phyloP scores from a whole-genome alignment of 805 yeast species.

The Saccharomycopsis capsularis region DNA sequence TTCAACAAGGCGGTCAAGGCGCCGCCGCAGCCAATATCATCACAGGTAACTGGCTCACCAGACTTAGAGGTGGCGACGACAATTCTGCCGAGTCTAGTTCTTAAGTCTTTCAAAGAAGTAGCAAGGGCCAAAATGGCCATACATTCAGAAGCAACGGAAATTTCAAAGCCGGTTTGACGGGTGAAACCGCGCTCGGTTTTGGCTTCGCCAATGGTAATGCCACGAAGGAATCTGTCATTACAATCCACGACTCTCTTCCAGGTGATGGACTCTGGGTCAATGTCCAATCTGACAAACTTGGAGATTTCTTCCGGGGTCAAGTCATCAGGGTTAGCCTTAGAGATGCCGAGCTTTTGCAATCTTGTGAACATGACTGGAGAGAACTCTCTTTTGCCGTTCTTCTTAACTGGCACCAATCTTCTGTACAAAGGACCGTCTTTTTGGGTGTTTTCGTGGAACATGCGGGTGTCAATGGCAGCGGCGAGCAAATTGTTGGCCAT shows the following conservation, averaged over 20 bases:
- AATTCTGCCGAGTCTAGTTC: constrained; percentile 67
- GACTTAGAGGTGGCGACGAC: constrained; percentile 63
- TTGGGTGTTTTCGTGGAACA: constrained; percentile 77
- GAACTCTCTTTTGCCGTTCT: constrained; percentile 55
- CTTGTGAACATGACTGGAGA: constrained; percentile 62
- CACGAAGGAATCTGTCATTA: constrained; percentile 74
- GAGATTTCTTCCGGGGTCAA: constrained; percentile 62
- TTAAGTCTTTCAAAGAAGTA: constrained; percentile 60
- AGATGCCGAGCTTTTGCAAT: constrained; percentile 59
- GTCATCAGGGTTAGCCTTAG: constrained; percentile 64
- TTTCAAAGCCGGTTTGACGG: constrained; percentile 73
- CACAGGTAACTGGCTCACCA: constrained; percentile 74
- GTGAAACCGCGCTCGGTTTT: constrained; percentile 72
- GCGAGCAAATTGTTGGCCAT: constrained; percentile 76
- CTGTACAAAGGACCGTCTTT: constrained; percentile 63
- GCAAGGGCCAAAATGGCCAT: constrained; percentile 81
- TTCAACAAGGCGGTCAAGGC: constrained; percentile 75
- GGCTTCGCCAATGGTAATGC: constrained; percentile 72
- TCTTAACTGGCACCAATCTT: constrained; percentile 69
- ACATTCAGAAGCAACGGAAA: constrained; percentile 77
- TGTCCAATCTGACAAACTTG: constrained; percentile 61
- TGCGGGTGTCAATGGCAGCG: constrained; percentile 82
- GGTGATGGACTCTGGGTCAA: constrained; percentile 73
- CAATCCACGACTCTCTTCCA: constrained; percentile 83
- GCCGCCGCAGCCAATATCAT: constrained; percentile 82